Percentiles rank a stretch among this genome's conserved stretches.
These are phyloP conservation scores for Epichloe hybrida DNA, from an alignment of 2,329 filamentous ascomycete genomes.

Conservation along the genomic window DNA sequence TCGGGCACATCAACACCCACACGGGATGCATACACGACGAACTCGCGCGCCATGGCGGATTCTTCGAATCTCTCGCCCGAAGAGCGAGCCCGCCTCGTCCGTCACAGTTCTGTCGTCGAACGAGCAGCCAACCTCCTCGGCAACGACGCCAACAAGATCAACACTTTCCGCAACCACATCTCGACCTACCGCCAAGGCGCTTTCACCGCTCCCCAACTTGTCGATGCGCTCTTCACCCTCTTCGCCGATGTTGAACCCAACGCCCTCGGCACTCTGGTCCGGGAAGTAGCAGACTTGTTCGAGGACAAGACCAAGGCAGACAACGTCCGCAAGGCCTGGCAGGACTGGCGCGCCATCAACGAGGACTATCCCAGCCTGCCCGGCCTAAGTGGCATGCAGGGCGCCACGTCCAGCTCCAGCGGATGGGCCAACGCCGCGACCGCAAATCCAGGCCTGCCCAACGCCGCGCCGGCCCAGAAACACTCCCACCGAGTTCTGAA, in stretches of 20 bases:
- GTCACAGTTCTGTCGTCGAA: constrained; percentile 75
- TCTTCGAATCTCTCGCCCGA: constrained; percentile 49
- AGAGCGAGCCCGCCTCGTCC: constrained; percentile 66
- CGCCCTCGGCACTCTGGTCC: constrained; percentile 76
- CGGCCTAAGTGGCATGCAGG: constrained; percentile 54
- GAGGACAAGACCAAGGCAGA: constrained; percentile 67
- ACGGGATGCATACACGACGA: constrained; percentile 29
- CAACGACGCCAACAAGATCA: constrained; percentile 62
- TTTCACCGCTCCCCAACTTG: constrained; percentile 61
- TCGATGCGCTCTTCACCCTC: constrained; percentile 77
- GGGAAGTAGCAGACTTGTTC: constrained; percentile 85
- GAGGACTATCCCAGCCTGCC: constrained; percentile 89
- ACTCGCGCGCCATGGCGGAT: constrained; percentile 37
- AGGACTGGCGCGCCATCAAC: constrained; percentile 89
- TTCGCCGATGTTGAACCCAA: constrained; percentile 66
- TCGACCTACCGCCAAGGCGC: constrained; percentile 60
- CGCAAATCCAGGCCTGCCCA: constrained; percentile 36
- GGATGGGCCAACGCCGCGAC: constrained; percentile 48
- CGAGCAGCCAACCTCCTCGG: constrained; percentile 69
- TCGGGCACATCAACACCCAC: constrained; percentile 5
- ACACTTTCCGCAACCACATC: constrained; percentile 64
- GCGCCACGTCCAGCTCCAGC: constrained; percentile 40
- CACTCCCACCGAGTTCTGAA: constrained; percentile 42
- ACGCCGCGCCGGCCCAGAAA: constrained; percentile 28
- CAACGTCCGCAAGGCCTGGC: constrained; percentile 70